Base-by-base conservation (phyloP, 2,329 filamentous ascomycete species). In the Pseudocercospora pini-densiflorae region DNA sequence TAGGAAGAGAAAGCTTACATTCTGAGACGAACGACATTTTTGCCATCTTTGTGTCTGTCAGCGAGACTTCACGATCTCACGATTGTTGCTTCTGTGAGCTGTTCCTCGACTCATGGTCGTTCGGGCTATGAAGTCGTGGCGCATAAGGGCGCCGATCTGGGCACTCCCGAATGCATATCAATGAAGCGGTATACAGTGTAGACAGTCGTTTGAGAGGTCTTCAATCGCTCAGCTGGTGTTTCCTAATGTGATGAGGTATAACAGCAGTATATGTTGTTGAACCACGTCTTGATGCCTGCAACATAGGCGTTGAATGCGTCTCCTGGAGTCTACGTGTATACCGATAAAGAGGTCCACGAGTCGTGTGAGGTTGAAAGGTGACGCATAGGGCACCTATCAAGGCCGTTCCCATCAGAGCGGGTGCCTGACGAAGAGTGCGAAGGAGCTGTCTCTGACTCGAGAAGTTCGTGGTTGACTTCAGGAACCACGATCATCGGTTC, bases 401-500 rank as follows among this genome's bases (percentile, higher is more conserved):
- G 43, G 23, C 55, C 55, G 54, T 29, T 43, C 23, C 62, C 27
- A 33, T 36, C 16, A 21, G 47, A 58, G 59, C 59, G 49, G 51
- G 29, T 61, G 59, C 59, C 43, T 65, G 63, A 65, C 51, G 59
- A 62, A 31, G 54, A 36, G 19, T 23, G 51, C 24, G 29, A 31
- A 24, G 23, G 16, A n/a, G 60, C 33, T 47, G 55, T 63, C 47
- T 8, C 60, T 66, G 64, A 66, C 64, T 66, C 64, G 64, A 31
- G 27, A 19, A 14, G 53, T 49, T n/a, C 31, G 54, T 51, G n/a
- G 47, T 51, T 51, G n/a, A n/a, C 23, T n/a, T 21, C 10, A 21
- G 10, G n/a, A 53, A 53, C 49, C 49, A 53, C 49, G 49, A 53
- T 53, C 21, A 31, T 54, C 51, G 51, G 3, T n/a, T 29, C 40